phyloP scores from a whole-genome alignment of 2,329 filamentous ascomycete species.

The Cladosporium sp. region DNA sequence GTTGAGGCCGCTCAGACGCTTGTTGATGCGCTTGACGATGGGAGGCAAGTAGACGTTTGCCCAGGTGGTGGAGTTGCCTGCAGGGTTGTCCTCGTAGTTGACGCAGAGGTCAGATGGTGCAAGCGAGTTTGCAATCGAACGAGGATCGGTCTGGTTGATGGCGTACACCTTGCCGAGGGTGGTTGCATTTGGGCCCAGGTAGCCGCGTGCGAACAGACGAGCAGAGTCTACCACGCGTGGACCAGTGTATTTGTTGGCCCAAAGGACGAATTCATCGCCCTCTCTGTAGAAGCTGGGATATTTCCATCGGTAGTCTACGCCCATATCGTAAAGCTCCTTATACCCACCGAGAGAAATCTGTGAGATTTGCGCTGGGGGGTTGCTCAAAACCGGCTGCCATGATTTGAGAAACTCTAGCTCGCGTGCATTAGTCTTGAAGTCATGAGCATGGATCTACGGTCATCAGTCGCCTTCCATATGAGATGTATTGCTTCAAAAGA shows the following conservation, averaged over 20 bases:
- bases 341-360: conserved; percentile 59
- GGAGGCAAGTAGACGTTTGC: conserved; percentile 50
- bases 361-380: conserved; percentile 54
- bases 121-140: conserved; percentile 58
- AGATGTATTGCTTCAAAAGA: neutral
- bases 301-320: conserved; percentile 44
- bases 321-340: conserved; percentile 57
- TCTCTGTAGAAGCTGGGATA: conserved; percentile 49
- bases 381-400: conserved; percentile 56
- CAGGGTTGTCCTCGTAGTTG: conserved; percentile 52
- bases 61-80: conserved; percentile 48
- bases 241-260: conserved; percentile 58
- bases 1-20: conserved; percentile 51
- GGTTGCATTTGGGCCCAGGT: conserved; percentile 53
- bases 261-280: conserved; percentile 53
- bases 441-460: conserved; percentile 49
- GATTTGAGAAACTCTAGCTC: conserved; percentile 52
- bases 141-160: conserved; percentile 53
- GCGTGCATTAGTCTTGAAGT: conserved; percentile 51
- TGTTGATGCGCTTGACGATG: conserved; percentile 52
- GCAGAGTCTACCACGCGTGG: conserved; percentile 58
- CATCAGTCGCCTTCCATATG: neutral
- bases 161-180: conserved; percentile 54
- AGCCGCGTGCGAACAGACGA: conserved; percentile 58
- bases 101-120: conserved; percentile 61